Base-by-base conservation (phyloP, 1,284 basidiomycete species). In the Tranzscheliella williamsii region DNA sequence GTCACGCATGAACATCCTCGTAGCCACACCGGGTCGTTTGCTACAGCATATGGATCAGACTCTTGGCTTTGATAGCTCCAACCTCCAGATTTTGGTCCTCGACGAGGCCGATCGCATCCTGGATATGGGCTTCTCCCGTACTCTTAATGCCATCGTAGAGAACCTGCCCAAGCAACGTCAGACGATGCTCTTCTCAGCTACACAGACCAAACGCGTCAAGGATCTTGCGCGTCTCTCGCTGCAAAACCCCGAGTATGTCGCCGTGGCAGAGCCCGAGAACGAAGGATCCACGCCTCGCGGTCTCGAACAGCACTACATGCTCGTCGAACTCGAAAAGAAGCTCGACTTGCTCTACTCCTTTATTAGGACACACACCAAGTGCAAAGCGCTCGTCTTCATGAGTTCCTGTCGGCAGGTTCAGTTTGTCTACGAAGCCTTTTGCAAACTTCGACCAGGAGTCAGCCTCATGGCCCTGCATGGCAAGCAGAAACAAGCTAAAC, bases 21-120 rank as follows among this genome's bases (percentile, higher is more conserved):
- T 98, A 17, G 93, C 94, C 2, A 97, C 95, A 2, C 94, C 94
- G 1, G 95, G 94, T 15, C 84, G 95, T 43, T 81, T 98, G 23
- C 80, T 98, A 42, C 95, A 99, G 75, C 95, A 98, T 78, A 89
- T 98, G 86, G 95, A 98, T 76, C 92, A 97, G 79, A 97, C 95
- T 0, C 85, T 92, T 38, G 92, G 92, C 1, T 96, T 98, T 69
- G 91, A 94, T 55, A 86, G 86, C 27, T 87, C 89, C 62, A 90
- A 91, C 70, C 79, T 98, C 21, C 92, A 97, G 77, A 78, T 95
- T 17, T 85, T 98, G n/a, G 91, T 97, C 2, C 85, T 98, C 16
- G 93, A 98, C 75, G 93, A 98, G 82, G 93, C 93, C 1, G 93
- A 98, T 76, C 86, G 94, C 24, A 91, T 96, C 42, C 84, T 97